Evolutionary conservation across 2,329 filamentous ascomycete species (phyloP).

Genomic region (Metarhizium sp.): DNA sequence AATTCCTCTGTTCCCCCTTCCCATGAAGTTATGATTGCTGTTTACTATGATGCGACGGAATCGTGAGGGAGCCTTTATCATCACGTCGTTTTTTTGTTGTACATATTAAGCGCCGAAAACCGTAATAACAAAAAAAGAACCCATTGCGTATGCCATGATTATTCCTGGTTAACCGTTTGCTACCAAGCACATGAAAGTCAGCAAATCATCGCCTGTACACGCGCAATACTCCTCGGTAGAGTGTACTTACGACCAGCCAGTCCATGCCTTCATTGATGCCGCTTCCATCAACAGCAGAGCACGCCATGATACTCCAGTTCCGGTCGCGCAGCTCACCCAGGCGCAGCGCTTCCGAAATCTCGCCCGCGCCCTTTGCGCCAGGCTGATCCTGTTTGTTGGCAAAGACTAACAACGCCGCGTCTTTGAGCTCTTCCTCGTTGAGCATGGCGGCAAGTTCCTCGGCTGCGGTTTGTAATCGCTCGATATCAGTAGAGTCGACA

Average conservation of each 20-base stretch:
- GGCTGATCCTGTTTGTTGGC: conserved; percentile 99
- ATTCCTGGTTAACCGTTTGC: conserved; percentile 29
- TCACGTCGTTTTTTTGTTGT: conserved; percentile 21
- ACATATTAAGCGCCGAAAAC: conserved; percentile 16
- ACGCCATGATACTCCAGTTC: conserved; percentile 99
- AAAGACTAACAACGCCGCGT: conserved; percentile 87
- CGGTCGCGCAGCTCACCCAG: conserved; percentile 86
- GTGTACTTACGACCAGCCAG: conserved; percentile 73
- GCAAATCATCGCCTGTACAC: background rate
- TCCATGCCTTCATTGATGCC: conserved; percentile 98
- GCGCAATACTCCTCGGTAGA: background rate
- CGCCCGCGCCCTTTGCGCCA: conserved; percentile 88
- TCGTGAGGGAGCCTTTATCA: conserved; percentile 10
- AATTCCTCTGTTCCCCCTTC: conserved; percentile 8
- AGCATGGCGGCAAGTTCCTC: conserved; percentile 94
- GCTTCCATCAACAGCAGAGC: conserved; percentile 88
- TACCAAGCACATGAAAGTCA: conserved; percentile 4
- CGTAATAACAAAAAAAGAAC: background rate
- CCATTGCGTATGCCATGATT: conserved; percentile 5
- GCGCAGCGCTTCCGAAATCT: conserved; percentile 89
- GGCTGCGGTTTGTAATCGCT: conserved; percentile 81
- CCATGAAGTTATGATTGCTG: conserved; percentile 11
- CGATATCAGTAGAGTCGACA: conserved; percentile 95
- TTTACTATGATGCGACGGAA: conserved; percentile 18
- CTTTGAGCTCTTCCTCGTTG: conserved; percentile 91